phyloP scores from a whole-genome alignment of 345 rosid species.

The Aurinia saxatilis region DNA sequence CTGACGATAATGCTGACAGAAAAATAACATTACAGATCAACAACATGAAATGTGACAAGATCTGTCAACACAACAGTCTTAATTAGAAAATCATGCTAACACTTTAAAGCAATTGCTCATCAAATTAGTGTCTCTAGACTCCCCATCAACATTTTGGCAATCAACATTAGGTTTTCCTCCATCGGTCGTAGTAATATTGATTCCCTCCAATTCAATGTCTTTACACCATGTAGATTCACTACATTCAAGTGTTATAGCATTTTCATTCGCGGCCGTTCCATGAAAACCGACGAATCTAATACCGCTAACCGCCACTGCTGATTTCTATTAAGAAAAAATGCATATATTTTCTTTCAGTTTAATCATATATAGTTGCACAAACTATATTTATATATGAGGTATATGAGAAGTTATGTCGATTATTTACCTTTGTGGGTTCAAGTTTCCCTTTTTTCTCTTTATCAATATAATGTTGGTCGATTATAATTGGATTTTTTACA shows the following conservation, averaged over 20 bases:
- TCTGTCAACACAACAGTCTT: neutral
- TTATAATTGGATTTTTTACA: slow-evolving; percentile 21
- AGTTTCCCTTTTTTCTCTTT: neutral
- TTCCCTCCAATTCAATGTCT: slow-evolving; percentile 6
- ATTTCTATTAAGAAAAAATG: neutral
- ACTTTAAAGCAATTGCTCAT: neutral
- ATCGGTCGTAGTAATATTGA: slow-evolving; percentile 8
- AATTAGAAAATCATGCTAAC: neutral
- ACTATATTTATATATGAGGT: neutral
- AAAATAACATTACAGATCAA: neutral
- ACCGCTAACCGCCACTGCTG: slow-evolving; percentile 20
- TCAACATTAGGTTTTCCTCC: slow-evolving; percentile 4
- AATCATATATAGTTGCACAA: neutral
- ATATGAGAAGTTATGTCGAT: neutral
- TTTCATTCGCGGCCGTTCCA: slow-evolving; percentile 2
- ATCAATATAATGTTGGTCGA: slow-evolving; percentile 14
- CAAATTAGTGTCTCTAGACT: neutral
- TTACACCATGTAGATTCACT: slow-evolving; percentile 7
- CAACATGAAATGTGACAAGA: neutral
- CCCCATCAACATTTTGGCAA: slow-evolving; percentile 18
- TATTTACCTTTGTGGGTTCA: neutral
- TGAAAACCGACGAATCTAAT: neutral
- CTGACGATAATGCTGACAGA: no score
- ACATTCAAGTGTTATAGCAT: slow-evolving; percentile 11
- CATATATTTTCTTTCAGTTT: neutral